Evolutionary conservation across 345 rosid species (phyloP).

Genomic region (Citrus inodora): DNA sequence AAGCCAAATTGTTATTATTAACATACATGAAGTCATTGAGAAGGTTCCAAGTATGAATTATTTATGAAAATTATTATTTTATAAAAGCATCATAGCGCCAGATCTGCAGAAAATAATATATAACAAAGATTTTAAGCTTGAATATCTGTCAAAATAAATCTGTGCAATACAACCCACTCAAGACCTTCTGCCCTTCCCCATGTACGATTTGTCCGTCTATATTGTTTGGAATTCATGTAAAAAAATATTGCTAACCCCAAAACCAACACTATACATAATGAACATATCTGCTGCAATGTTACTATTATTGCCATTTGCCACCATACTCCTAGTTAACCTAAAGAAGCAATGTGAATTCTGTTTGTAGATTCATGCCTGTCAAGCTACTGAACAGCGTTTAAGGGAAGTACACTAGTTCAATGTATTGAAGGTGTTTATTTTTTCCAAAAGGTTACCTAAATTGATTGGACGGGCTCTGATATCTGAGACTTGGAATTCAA

Average conservation of each 20-base stretch:
- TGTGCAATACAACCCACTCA: background rate
- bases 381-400: background rate
- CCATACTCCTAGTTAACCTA: background rate
- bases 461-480: background rate
- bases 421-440: background rate
- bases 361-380: background rate
- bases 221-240: background rate
- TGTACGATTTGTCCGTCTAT: background rate
- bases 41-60: background rate
- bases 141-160: background rate
- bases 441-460: slow-evolving; percentile 8
- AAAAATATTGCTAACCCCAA: background rate
- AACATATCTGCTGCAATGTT: background rate
- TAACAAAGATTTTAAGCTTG: background rate
- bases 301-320: background rate
- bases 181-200: background rate
- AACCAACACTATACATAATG: background rate
- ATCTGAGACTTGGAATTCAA: background rate
- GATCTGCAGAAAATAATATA: background rate
- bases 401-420: background rate
- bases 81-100: background rate
- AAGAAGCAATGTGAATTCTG: background rate
- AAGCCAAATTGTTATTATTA: background rate
- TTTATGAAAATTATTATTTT: background rate
- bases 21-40: background rate